Base-by-base conservation (phyloP, 176 grass and related monocot genomes). In the bread wheat (Triticum aestivum) region DNA sequence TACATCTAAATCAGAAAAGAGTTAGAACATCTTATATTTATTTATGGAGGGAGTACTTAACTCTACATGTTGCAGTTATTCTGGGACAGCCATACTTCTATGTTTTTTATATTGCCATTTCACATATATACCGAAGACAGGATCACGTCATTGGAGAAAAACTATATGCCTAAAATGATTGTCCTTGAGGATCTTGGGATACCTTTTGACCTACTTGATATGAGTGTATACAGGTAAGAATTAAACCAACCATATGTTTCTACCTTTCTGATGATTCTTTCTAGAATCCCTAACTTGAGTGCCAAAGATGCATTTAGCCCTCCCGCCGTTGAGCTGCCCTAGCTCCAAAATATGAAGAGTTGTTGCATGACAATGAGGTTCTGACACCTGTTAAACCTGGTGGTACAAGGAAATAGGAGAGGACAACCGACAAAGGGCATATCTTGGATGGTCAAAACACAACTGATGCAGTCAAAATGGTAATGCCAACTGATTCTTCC, bases 381-480 rank as follows among this genome's bases (percentile, higher is more conserved):
- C 88, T 85, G 52, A 37, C 35, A 37, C 93, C 97, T 84, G 85
- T 98, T 84, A 98, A 98, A 83, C 86, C 69, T 81, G 92, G 94
- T 67, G 94, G 97, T 51, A 96, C 92, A 88, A 95, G 90, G 76
- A 90, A 88, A 89, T 96, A 96, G 88, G 97, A 96, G 63, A 91
- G 94, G 29, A 94, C 97, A 39, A 96, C 92, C 51, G 97, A 98
- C 85, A 90, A 96, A 87, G 93, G 39, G 97, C 68, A 89, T 98
- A 85, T 94, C 94, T 88, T 98, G 97, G 97, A 79, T 98, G 90
- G 97, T 98, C 77, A 98, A 98, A 86, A 98, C 97, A 63, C 93
- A 98, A 89, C 81, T 65, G 97, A 98, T 68, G 90, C 90, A 77
- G 88, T 92, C 59, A 98, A 96, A 89, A 88, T 27, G 92, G 94